Evolutionary conservation across 495 filamentous ascomycete genomes (phyloP).

Genomic region (Penicillium longicatenatum): DNA sequence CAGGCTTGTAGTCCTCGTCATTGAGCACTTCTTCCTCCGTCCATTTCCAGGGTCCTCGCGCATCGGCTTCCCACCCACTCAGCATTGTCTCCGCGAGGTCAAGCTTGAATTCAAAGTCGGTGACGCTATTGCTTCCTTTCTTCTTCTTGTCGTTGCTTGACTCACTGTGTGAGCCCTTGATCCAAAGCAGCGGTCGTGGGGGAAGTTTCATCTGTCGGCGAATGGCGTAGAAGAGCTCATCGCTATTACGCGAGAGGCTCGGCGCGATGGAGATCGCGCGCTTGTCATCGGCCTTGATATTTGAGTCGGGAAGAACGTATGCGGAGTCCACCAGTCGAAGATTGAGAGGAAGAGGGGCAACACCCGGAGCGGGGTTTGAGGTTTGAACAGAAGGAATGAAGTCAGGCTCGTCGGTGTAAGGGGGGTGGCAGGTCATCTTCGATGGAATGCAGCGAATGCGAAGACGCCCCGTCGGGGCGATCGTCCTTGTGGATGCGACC

Average conservation of each 20-base stretch:
- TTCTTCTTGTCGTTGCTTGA: slow-evolving; percentile 29
- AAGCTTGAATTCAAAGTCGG: slow-evolving; percentile 44
- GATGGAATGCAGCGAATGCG: slow-evolving; percentile 29
- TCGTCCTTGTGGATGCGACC: slow-evolving; percentile 19
- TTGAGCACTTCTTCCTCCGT: slow-evolving; percentile 20
- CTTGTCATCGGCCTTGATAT: slow-evolving; percentile 14
- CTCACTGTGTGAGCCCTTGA: slow-evolving; percentile 39
- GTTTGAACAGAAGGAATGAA: slow-evolving; percentile 2
- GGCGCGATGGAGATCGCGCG: slow-evolving; percentile 31
- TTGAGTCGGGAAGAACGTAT: slow-evolving; percentile 22
- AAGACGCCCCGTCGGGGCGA: slow-evolving; percentile 17
- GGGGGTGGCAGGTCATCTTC: slow-evolving; percentile 28
- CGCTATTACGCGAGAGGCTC: slow-evolving; percentile 23
- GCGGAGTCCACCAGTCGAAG: slow-evolving; percentile 21
- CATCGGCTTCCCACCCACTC: slow-evolving; percentile 28
- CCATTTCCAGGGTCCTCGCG: slow-evolving; percentile 18
- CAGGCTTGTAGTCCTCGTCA: slow-evolving; percentile 29
- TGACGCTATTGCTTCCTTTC: slow-evolving; percentile 31
- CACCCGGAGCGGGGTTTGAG: slow-evolving; percentile 8
- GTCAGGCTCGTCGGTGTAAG: slow-evolving; percentile 28
- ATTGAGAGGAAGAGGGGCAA: not conserved
- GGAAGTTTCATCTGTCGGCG: slow-evolving; percentile 37
- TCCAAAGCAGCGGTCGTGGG: slow-evolving; percentile 34
- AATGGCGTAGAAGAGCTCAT: slow-evolving; percentile 30
- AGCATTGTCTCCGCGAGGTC: slow-evolving; percentile 39